Evolutionary conservation across 257 asterid species (phyloP).

Genomic region (Gentiana straminea): DNA sequence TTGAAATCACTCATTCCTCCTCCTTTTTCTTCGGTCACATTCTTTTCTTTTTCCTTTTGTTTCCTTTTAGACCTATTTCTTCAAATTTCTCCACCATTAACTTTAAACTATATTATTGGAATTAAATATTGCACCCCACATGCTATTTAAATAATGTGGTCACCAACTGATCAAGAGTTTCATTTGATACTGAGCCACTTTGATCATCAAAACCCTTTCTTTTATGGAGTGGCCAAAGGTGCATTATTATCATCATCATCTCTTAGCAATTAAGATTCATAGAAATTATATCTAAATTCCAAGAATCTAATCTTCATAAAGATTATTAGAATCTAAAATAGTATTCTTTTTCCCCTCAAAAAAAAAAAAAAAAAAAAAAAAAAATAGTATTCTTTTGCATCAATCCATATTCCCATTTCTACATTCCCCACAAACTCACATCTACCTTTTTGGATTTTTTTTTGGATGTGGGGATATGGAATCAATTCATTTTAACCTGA

Average conservation of each 20-base stretch:
- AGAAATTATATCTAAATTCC: slow-evolving; percentile 4
- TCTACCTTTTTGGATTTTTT: slow-evolving; percentile 22
- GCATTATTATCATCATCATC: slow-evolving; percentile 21
- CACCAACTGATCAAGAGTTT: background rate
- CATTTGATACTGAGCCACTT: background rate
- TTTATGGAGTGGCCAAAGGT: slow-evolving; percentile 9
- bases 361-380: too few relatives aligned
- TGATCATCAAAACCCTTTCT: background rate
- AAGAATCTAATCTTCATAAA: slow-evolving; percentile 21
- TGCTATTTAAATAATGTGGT: background rate
- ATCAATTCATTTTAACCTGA: slow-evolving; percentile 29
- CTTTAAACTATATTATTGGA: too few relatives aligned
- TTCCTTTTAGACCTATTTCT: too few relatives aligned
- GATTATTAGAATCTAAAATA: slow-evolving; percentile 17
- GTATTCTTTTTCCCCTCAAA: background rate
- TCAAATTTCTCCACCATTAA: too few relatives aligned
- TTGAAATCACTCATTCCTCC: too few relatives aligned
- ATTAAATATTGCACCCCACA: background rate
- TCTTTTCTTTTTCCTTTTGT: too few relatives aligned
- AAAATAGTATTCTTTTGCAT: background rate
- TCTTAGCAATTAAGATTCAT: slow-evolving; percentile 42
- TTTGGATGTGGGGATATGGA: slow-evolving; percentile 21
- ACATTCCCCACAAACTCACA: slow-evolving; percentile 34
- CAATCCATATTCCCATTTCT: slow-evolving; percentile 21
- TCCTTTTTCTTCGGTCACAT: too few relatives aligned